Evolutionary conservation across 305 asterid species (phyloP).

Genomic region (Rubia tinctorum): DNA sequence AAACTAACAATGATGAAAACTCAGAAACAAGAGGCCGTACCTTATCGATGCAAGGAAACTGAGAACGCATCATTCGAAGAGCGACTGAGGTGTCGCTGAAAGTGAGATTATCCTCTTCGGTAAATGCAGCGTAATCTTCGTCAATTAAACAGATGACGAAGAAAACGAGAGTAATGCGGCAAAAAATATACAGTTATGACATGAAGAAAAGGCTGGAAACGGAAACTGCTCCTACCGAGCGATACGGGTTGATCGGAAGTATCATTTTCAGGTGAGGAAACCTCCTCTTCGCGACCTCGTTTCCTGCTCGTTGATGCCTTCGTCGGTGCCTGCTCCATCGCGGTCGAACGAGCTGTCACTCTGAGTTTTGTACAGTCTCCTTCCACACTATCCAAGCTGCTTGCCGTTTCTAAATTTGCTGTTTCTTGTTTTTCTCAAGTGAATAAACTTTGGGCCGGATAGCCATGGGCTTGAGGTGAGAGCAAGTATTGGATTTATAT

Average conservation of each 20-base stretch:
- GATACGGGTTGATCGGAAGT: constrained; percentile 12
- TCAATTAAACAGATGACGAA: background rate
- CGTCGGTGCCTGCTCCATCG: background rate
- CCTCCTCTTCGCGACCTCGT: constrained; percentile 15
- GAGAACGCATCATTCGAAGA: constrained; percentile 91
- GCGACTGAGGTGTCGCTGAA: constrained; percentile 86
- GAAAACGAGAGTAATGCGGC: background rate
- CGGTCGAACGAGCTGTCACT: background rate
- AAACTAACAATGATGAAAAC: background rate
- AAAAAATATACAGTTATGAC: background rate
- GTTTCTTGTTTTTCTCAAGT: background rate
- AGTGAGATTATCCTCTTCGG: constrained; percentile 53
- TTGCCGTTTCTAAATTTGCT: background rate
- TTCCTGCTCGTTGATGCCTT: constrained; percentile 19
- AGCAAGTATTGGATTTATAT: background rate
- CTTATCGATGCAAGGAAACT: constrained; percentile 76
- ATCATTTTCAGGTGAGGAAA: constrained; percentile 1
- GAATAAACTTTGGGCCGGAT: background rate
- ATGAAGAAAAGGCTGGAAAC: background rate
- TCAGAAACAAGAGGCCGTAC: constrained; percentile 24
- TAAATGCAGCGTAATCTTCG: background rate
- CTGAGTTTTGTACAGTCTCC: background rate
- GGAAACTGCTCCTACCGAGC: constrained; percentile 14
- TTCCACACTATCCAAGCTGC: background rate
- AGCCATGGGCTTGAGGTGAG: background rate